A percentile compares a stretch with the other conserved stretches of the same genome.
phyloP scores from a whole-genome alignment of 2,329 filamentous ascomycete species.

The Pseudogymnoascus sp. region DNA sequence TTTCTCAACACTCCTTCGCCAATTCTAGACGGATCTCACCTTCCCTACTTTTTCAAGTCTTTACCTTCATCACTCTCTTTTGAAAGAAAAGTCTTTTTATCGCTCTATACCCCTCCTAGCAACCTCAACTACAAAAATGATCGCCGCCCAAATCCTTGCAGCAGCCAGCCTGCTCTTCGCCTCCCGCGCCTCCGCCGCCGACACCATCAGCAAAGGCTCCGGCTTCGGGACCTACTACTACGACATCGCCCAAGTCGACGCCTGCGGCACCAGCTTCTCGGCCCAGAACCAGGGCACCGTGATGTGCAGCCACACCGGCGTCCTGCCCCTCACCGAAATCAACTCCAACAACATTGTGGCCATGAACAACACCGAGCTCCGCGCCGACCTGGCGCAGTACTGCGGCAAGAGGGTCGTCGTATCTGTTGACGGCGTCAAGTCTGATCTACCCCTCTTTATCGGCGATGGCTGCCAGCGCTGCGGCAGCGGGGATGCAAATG shows the following conservation, averaged over 20 bases:
- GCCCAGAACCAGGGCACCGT: background rate
- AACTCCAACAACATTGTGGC: background rate
- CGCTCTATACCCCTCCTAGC: background rate
- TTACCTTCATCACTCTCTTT: background rate
- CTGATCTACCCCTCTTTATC: background rate
- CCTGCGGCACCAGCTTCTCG: background rate
- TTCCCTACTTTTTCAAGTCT: background rate
- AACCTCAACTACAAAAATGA: background rate
- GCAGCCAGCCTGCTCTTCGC: background rate
- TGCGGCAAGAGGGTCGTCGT: background rate
- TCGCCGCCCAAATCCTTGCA: background rate
- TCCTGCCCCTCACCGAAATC: background rate
- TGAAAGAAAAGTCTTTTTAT: background rate
- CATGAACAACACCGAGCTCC: background rate
- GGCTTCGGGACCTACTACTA: background rate
- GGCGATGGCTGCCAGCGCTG: background rate
- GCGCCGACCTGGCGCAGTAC: background rate
- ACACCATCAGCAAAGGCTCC: background rate
- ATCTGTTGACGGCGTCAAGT: background rate
- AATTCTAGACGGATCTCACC: background rate
- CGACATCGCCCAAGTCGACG: background rate
- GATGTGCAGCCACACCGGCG: background rate
- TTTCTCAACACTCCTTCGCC: background rate
- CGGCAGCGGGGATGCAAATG: background rate
- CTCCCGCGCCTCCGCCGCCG: background rate